Percentiles rank a stretch among this genome's conserved stretches.
These are phyloP conservation scores for Coniella vitis DNA, from an alignment of 2,329 filamentous ascomycete genomes.

Conservation along the genomic window DNA sequence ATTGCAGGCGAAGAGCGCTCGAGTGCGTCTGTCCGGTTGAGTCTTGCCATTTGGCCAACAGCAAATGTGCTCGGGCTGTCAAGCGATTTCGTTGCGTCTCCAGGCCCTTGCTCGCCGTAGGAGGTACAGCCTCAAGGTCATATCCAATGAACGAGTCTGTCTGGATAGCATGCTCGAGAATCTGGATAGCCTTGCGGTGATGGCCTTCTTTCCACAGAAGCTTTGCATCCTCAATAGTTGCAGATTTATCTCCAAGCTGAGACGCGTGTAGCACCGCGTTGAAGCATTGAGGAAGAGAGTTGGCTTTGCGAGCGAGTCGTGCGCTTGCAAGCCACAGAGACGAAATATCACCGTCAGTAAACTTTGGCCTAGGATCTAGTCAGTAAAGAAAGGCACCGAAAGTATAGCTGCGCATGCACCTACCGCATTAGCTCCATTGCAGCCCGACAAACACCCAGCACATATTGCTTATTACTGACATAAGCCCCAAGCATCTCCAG, in stretches of 20 bases:
- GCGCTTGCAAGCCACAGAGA: constrained; percentile 81
- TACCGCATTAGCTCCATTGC: constrained; percentile 74
- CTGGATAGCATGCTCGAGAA: constrained; percentile 77
- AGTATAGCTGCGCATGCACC: constrained; percentile 23
- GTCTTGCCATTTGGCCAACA: constrained; percentile 96
- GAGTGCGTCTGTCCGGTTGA: constrained; percentile 89
- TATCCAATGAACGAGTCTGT: constrained; percentile 60
- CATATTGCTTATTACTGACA: constrained; percentile 86
- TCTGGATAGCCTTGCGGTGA: constrained; percentile 90
- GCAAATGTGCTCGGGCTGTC: constrained; percentile 72
- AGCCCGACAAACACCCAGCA: constrained; percentile 78
- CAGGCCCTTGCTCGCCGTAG: constrained; percentile 32
- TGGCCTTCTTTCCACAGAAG: constrained; percentile 91
- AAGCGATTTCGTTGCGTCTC: constrained; percentile 52
- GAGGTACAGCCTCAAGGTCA: constrained; percentile 26
- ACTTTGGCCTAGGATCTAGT: constrained; percentile 42
- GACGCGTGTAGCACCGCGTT: constrained; percentile 88
- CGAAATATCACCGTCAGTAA: constrained; percentile 68
- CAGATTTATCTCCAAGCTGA: constrained; percentile 74
- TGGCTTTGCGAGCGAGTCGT: constrained; percentile 77
- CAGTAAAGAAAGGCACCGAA: constrained; percentile 22
- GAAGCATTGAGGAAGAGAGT: constrained; percentile 80
- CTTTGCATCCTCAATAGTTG: constrained; percentile 89
- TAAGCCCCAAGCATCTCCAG: constrained; percentile 86
- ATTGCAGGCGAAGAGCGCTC: constrained; percentile 69